A percentile compares a stretch with the other conserved stretches of the same genome.
These are phyloP conservation scores for Biscogniauxia mediterranea DNA, from an alignment of 2,329 filamentous ascomycete genomes.

Conservation along the genomic window DNA sequence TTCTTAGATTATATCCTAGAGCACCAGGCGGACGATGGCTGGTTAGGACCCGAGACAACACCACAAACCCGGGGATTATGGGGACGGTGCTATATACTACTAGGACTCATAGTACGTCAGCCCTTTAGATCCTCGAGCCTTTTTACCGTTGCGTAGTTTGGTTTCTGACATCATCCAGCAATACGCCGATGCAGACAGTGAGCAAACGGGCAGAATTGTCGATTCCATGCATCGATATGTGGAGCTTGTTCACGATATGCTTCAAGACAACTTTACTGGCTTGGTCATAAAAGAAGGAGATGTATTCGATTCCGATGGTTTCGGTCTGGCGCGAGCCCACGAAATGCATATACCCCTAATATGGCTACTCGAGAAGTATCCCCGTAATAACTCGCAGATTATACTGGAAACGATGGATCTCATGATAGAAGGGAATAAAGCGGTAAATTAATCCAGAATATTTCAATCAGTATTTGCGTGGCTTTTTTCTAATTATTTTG, in stretches of 20 bases:
- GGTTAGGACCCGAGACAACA: conserved; percentile 53
- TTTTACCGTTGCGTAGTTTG: not conserved
- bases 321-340: conserved; percentile 37
- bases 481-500: conserved; percentile 28
- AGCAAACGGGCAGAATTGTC: conserved; percentile 43
- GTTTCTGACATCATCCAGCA: conserved; percentile 33
- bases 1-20: conserved; percentile 47
- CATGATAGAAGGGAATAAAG: conserved; percentile 44
- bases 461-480: not conserved
- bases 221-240: conserved; percentile 50
- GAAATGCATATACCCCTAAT: conserved; percentile 41
- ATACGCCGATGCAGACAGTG: conserved; percentile 47
- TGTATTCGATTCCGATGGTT: conserved; percentile 37
- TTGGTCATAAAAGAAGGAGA: conserved; percentile 44
- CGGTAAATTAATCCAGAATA: conserved; percentile 33
- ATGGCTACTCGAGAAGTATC: conserved; percentile 38
- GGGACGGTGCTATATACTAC: conserved; percentile 50
- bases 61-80: conserved; percentile 47
- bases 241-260: conserved; percentile 51
- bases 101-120: conserved; percentile 42
- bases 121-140: not conserved
- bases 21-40: conserved; percentile 52
- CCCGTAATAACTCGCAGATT: conserved; percentile 32
- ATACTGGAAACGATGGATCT: conserved; percentile 42
- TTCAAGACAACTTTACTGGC: conserved; percentile 51